These are phyloP conservation scores for Diaporthe capsici DNA, from an alignment of 2,329 filamentous ascomycete species.

Conservation along the genomic window DNA sequence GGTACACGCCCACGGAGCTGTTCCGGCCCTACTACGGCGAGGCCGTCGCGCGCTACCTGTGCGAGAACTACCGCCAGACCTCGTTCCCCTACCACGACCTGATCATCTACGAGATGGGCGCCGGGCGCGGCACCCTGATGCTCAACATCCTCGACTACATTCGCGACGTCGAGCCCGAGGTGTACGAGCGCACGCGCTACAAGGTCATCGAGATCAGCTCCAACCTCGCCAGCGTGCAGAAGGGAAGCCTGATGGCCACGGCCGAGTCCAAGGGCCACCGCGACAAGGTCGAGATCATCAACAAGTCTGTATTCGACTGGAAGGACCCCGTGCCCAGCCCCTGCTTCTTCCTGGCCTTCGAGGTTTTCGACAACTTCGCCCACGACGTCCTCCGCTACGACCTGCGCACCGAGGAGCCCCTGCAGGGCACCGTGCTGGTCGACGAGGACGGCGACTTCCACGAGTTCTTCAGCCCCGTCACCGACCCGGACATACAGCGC, in stretches of 20 bases:
- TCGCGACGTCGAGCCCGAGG: conserved; percentile 87
- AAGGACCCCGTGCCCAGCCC: conserved; percentile 87
- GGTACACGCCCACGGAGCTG: conserved; percentile 98
- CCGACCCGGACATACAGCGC: conserved; percentile 84
- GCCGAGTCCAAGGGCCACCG: conserved; percentile 81
- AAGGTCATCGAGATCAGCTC: conserved; percentile 96
- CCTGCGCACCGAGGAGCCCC: conserved; percentile 80
- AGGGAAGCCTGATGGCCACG: conserved; percentile 75
- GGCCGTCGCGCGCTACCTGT: conserved; percentile 94
- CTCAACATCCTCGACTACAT: conserved; percentile 98
- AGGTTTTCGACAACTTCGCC: conserved; percentile 98
- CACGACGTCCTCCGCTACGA: conserved; percentile 97
- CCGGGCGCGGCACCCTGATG: conserved; percentile 97
- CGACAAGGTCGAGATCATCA: conserved; percentile 93
- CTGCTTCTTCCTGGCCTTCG: conserved; percentile 97
- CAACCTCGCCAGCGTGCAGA: conserved; percentile 83
- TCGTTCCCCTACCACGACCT: conserved; percentile 97
- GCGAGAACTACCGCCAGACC: conserved; percentile 95
- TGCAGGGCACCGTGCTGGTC: conserved; percentile 91
- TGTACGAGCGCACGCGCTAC: conserved; percentile 94
- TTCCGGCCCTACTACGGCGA: conserved; percentile 98
- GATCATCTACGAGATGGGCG: conserved; percentile 98
- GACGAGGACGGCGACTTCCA: conserved; percentile 90
- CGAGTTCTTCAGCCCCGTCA: conserved; percentile 85
- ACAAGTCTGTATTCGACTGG: conserved; percentile 97